Conservation (phyloP, 768 basidiomycete genomes). For the Lentinula guzmanii region DNA sequence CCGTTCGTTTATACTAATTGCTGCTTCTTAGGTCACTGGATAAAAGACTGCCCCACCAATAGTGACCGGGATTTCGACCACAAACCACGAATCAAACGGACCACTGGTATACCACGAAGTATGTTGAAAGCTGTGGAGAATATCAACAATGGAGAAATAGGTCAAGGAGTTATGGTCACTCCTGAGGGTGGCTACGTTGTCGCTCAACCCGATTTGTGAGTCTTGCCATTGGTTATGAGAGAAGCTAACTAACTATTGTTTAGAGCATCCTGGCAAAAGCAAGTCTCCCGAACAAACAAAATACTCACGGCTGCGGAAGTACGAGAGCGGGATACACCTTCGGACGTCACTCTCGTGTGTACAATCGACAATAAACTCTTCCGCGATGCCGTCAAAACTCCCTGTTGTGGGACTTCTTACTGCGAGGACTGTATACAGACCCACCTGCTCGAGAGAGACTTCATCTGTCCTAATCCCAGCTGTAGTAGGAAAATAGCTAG, state of each 20-base stretch:
- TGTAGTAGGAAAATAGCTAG: conserved; percentile 86
- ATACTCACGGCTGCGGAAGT: conserved; percentile 84
- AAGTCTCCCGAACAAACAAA: conserved; percentile 65
- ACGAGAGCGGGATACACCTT: conserved; percentile 68
- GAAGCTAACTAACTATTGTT: conserved; percentile 1
- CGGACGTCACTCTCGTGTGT: conserved; percentile 77
- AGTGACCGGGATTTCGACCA: conserved; percentile 94
- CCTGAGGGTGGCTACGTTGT: conserved; percentile 98
- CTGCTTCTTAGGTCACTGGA: conserved; percentile 83
- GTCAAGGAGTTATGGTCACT: conserved; percentile 95
- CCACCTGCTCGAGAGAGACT: conserved; percentile 90
- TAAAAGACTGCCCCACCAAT: conserved; percentile 97
- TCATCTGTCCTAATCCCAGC: conserved; percentile 85
- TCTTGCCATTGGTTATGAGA: conserved; percentile 12
- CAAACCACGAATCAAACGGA: conserved; percentile 91
- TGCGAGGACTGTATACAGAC: conserved; percentile 99
- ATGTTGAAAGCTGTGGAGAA: conserved; percentile 96
- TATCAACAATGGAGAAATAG: conserved; percentile 61
- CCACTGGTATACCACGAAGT: conserved; percentile 96
- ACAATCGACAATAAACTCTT: conserved; percentile 91
- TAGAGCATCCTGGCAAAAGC: conserved; percentile 94
- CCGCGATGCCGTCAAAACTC: conserved; percentile 91
- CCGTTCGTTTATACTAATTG: conserved; percentile 1
- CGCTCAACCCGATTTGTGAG: conserved; percentile 93
- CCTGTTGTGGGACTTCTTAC: conserved; percentile 86